These are phyloP conservation scores for Ophiobolus disseminans DNA, from an alignment of 2,329 filamentous ascomycete species.

Conservation along the genomic window DNA sequence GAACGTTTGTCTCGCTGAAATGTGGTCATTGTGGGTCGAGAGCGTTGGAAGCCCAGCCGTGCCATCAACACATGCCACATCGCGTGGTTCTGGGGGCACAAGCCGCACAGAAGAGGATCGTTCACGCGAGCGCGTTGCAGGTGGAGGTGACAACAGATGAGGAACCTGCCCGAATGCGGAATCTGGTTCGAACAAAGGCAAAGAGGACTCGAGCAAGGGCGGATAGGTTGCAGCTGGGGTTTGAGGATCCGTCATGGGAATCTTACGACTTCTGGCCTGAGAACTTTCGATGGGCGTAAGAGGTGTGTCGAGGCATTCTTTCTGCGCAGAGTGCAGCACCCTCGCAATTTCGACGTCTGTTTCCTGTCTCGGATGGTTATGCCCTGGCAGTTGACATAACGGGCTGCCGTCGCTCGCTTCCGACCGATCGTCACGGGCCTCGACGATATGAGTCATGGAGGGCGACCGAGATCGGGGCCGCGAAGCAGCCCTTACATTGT, in stretches of 20 bases:
- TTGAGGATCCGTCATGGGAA: conserved; percentile 1
- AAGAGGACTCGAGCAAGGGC: conserved; percentile 5
- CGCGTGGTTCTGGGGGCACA: conserved; percentile 31
- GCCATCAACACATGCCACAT: conserved; percentile 21
- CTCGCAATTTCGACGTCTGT: not conserved
- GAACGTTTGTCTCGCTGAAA: conserved; percentile 27
- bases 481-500: conserved; percentile 30
- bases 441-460: conserved; percentile 16
- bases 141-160: conserved; percentile 16
- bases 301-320: too few relatives aligned
- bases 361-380: not conserved
- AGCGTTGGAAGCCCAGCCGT: conserved; percentile 17
- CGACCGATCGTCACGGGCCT: conserved; percentile 9
- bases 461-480: conserved; percentile 26
- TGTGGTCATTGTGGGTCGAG: conserved; percentile 25
- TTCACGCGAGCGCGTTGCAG: conserved; percentile 22
- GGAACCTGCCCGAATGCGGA: conserved; percentile 6
- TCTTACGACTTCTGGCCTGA: conserved; percentile 23
- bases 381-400: conserved; percentile 2
- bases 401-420: conserved; percentile 9
- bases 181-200: conserved; percentile 4
- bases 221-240: conserved; percentile 16
- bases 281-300: conserved; percentile 1
- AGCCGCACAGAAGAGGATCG: conserved; percentile 20
- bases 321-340: too few relatives aligned